phyloP scores from a whole-genome alignment of 2,329 filamentous ascomycete species.

The Talaromyces verruculosus region DNA sequence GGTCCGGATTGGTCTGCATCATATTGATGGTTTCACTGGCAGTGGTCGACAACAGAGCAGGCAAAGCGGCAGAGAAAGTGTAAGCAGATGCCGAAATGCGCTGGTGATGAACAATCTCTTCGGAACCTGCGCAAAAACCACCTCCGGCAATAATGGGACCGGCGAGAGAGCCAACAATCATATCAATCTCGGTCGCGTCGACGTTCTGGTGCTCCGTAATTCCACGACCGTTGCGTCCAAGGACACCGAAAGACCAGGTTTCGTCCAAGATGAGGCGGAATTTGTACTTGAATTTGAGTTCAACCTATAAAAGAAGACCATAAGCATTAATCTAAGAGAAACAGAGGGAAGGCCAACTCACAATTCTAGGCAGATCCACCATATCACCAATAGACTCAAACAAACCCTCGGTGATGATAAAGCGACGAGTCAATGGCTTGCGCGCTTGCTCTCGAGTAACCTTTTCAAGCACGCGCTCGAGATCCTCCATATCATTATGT shows the following conservation, averaged over 20 bases:
- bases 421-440: slow-evolving; percentile 85
- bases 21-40: slow-evolving; percentile 86
- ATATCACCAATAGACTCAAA: slow-evolving; percentile 90
- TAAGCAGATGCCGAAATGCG: slow-evolving; percentile 90
- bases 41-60: slow-evolving; percentile 91
- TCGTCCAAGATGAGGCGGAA: slow-evolving; percentile 97
- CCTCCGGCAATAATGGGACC: slow-evolving; percentile 89
- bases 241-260: slow-evolving; percentile 93
- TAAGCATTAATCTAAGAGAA: slow-evolving; percentile 14
- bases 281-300: slow-evolving; percentile 94
- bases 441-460: slow-evolving; percentile 84
- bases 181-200: slow-evolving; percentile 87
- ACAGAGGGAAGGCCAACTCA: slow-evolving; percentile 44
- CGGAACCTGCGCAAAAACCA: slow-evolving; percentile 89
- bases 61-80: slow-evolving; percentile 92
- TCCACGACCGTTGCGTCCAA: slow-evolving; percentile 86
- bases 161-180: slow-evolving; percentile 91
- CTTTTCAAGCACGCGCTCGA: slow-evolving; percentile 80
- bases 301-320: slow-evolving; percentile 57
- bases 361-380: slow-evolving; percentile 79
- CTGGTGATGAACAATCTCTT: slow-evolving; percentile 93
- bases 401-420: slow-evolving; percentile 92
- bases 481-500: slow-evolving; percentile 92
- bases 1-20: slow-evolving; percentile 82
- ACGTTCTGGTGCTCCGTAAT: slow-evolving; percentile 97